Percentiles rank a stretch among this genome's conserved stretches.
phyloP scores from a whole-genome alignment of 2,329 filamentous ascomycete species.

The Bisporella sp. region DNA sequence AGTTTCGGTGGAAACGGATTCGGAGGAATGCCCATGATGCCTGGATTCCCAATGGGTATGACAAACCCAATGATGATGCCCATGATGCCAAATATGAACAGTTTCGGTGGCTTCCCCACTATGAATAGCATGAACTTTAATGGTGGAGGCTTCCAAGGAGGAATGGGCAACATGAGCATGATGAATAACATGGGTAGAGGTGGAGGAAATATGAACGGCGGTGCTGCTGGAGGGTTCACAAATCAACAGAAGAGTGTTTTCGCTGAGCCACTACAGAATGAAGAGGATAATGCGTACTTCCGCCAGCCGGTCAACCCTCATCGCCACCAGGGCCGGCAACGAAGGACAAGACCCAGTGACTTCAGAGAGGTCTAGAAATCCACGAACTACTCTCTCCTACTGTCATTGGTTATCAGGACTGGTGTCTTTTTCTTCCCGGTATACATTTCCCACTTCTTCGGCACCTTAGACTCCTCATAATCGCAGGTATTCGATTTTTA shows the following conservation, averaged over 20 bases:
- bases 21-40: conserved; percentile 29
- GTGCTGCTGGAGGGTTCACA: conserved; percentile 34
- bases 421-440: no score
- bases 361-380: conserved; percentile 66
- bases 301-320: conserved; percentile 93
- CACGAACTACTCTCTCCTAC: no score
- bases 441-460: no score
- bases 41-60: conserved; percentile 31
- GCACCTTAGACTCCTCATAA: no score
- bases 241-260: conserved; percentile 47
- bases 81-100: conserved; percentile 32
- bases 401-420: no score
- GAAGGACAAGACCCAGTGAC: conserved; percentile 78
- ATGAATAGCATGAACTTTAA: conserved; percentile 30
- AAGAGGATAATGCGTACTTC: conserved; percentile 88
- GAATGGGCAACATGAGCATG: conserved; percentile 17
- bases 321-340: conserved; percentile 75
- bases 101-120: conserved; percentile 28
- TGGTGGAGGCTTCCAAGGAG: conserved; percentile 13
- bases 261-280: conserved; percentile 47
- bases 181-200: conserved; percentile 26
- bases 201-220: conserved; percentile 25
- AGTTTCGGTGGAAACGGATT: conserved; percentile 21
- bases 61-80: conserved; percentile 28
- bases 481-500: no score